Base-by-base conservation (phyloP, 2,329 filamentous ascomycete genomes). In the Alternaria sp. region DNA sequence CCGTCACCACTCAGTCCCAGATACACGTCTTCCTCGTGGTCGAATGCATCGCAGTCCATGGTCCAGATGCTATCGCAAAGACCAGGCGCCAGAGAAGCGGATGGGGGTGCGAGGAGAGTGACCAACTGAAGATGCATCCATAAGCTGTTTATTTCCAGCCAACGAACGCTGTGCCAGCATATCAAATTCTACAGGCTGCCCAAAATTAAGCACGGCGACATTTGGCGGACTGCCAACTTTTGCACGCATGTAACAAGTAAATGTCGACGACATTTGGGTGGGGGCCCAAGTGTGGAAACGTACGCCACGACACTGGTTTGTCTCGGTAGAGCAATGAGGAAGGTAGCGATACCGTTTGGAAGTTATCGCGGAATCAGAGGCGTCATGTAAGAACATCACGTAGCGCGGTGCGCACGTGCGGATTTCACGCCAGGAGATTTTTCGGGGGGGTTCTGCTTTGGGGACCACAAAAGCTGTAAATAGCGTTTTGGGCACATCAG, bases 21-120 rank as follows among this genome's bases (percentile, higher is more conserved):
- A 46, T 62, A 58, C 65, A 66, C 64, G 56, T 65, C 60, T 42
- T 62, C 61, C 51, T 67, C 61, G 29, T 26, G 48, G 4, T 31
- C 39, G 11, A 58, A 67, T 62, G 71, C 63, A 61, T 75, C 60
- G 69, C 70, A 50, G 58, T 72, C 56, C 56, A 63, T 23, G 71
- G 70, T 56, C 24, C 68, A 41, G 55, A 72, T 61, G 55, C 54
- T 65, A 62, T 70, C 50, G 61, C 66, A 53, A 67, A 68, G 45
- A 56, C 63, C 58, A 51, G 67, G 40, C 73, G 59, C 63, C n/a
- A 36, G 26, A 14, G 41, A 50, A 29, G 34, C 23, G 17, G 26
- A 36, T 11, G 51, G 53, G 6, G 24, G 29, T 3, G 36, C 37
- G 28, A 39, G 44, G 31, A 48, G 55, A 39, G 55, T 54, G 10